These are phyloP conservation scores for Aspergillus ruber DNA, from an alignment of 2,329 filamentous ascomycete species.

Conservation along the genomic window DNA sequence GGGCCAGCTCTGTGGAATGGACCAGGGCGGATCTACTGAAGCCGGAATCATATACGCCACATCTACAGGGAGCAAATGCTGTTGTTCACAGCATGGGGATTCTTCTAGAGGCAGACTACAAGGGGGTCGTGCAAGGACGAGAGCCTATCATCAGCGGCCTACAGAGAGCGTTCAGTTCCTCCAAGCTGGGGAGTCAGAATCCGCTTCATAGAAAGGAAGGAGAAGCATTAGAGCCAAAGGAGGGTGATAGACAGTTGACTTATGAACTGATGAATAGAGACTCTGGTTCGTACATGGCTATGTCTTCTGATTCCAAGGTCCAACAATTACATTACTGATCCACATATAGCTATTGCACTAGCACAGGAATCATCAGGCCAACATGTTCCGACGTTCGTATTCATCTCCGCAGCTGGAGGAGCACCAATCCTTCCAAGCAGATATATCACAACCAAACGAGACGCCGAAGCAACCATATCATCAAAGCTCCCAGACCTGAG, in stretches of 20 bases:
- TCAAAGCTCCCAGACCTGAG: conserved; percentile 68
- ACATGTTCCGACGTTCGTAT: conserved; percentile 66
- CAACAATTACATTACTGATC: conserved; percentile 2
- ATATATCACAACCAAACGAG: conserved; percentile 87
- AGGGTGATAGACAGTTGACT: conserved; percentile 70
- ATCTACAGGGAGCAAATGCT: conserved; percentile 70
- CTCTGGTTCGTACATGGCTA: conserved; percentile 40
- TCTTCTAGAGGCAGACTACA: conserved; percentile 95
- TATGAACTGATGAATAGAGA: conserved; percentile 98
- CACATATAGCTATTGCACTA: conserved; percentile 63
- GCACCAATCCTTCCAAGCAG: conserved; percentile 75
- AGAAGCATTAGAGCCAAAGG: conserved; percentile 57
- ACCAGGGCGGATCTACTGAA: conserved; percentile 80
- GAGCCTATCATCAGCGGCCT: conserved; percentile 77
- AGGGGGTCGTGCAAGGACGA: conserved; percentile 75
- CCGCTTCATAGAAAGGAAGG: conserved; percentile 59
- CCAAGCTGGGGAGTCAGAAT: conserved; percentile 58
- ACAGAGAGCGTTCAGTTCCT: conserved; percentile 66
- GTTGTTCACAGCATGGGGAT: conserved; percentile 97
- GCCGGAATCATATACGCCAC: conserved; percentile 68
- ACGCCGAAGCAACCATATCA: conserved; percentile 73
- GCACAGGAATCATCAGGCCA: conserved; percentile 67
- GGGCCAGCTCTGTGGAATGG: conserved; percentile 81
- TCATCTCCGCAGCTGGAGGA: conserved; percentile 81
- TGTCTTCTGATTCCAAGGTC: not conserved